A percentile compares a stretch with the other conserved stretches of the same genome.
These are phyloP conservation scores for Camellia oleifera DNA, from an alignment of 179 eudicot species.

Conservation along the genomic window DNA sequence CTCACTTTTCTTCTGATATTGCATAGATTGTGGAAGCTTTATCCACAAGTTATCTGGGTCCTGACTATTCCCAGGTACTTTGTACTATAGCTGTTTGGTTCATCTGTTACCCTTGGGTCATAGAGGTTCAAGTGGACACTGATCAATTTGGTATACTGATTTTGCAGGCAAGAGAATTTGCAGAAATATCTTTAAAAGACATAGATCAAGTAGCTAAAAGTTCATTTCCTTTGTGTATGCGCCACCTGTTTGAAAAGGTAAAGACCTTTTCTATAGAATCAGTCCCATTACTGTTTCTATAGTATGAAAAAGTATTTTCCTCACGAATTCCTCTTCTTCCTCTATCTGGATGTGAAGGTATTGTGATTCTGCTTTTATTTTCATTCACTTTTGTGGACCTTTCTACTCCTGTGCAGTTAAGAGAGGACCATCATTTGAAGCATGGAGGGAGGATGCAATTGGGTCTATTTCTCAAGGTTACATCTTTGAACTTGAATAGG, in stretches of 20 bases:
- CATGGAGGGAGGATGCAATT: conserved; percentile 98
- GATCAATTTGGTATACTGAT: conserved; percentile 11
- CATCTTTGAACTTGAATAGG: conserved; percentile 8
- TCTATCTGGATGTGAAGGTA: neutral
- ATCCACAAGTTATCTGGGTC: conserved; percentile 83
- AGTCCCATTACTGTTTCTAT: neutral
- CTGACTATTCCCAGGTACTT: conserved; percentile 89
- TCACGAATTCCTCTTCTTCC: too few species aligned
- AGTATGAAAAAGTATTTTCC: too few species aligned
- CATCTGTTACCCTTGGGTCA: neutral
- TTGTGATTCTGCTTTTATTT: neutral
- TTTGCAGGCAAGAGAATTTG: conserved; percentile 71
- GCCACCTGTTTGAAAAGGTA: conserved; percentile 92
- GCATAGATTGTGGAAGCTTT: conserved; percentile 83
- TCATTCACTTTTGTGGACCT: conserved; percentile 1
- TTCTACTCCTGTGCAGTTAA: conserved; percentile 49
- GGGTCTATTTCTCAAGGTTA: conserved; percentile 94
- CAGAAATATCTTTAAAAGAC: conserved; percentile 78
- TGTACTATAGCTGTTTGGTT: neutral
- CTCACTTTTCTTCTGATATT: conserved; percentile 18
- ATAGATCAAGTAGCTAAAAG: conserved; percentile 75
- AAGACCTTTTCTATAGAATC: conserved; percentile 7
- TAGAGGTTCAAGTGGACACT: conserved; percentile 11
- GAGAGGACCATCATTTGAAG: conserved; percentile 96
- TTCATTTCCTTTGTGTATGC: conserved; percentile 98